Percentiles rank a stretch among this genome's conserved stretches.
Conservation (phyloP, 495 filamentous ascomycete genomes). For the Viridothelium virens region DNA sequence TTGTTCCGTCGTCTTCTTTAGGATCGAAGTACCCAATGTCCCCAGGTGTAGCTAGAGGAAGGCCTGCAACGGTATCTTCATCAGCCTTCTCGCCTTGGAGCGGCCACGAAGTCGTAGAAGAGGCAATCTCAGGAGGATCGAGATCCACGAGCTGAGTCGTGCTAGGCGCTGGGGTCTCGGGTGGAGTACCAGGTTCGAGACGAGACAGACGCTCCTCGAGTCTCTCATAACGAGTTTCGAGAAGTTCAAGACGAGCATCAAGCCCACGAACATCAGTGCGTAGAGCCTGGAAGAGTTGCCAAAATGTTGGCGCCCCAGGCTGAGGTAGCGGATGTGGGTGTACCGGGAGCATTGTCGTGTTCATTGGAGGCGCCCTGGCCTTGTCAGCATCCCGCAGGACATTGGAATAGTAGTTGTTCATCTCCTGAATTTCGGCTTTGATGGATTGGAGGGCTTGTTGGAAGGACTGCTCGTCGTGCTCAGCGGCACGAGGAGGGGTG, state of each 20-base stretch:
- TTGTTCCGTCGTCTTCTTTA: not conserved
- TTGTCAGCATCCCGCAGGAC: not conserved
- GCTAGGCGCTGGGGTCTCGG: not conserved
- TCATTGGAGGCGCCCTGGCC: not conserved
- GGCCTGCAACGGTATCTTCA: not conserved
- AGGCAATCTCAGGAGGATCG: slow-evolving; percentile 5
- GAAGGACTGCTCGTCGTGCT: slow-evolving; percentile 6
- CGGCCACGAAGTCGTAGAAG: not conserved
- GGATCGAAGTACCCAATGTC: slow-evolving; percentile 5
- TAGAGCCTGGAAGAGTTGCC: not conserved
- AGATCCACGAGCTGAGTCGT: slow-evolving; percentile 3
- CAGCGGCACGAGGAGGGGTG: not conserved
- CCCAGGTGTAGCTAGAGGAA: not conserved
- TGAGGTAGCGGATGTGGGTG: not conserved
- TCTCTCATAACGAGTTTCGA: not conserved
- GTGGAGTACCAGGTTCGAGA: not conserved
- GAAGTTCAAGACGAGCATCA: not conserved
- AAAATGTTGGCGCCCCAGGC: not conserved
- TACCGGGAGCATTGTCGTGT: not conserved
- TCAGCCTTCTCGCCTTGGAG: not conserved
- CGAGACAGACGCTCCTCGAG: not conserved
- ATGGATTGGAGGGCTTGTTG: slow-evolving; percentile 4
- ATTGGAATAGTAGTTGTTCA: slow-evolving; percentile 11
- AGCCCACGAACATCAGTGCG: slow-evolving; percentile 1
- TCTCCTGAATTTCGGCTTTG: slow-evolving; percentile 6